Base-by-base conservation (phyloP, 495 filamentous ascomycete species). In the Tricharina praecox region DNA sequence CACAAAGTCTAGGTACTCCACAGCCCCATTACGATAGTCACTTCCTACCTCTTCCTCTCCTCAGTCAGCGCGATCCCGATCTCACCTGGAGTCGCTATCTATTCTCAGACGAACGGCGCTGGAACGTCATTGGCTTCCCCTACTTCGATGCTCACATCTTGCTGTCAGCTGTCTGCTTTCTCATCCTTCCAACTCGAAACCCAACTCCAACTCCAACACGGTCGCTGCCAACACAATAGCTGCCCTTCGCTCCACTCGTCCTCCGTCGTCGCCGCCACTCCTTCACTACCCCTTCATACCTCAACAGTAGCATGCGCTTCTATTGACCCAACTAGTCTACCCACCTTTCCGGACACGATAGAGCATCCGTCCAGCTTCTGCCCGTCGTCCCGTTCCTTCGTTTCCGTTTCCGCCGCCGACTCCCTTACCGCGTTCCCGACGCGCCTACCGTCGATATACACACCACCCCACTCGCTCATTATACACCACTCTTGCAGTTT, bases 101-200 rank as follows among this genome's bases (percentile, higher is more conserved):
- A 32, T 32, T 32, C 13, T 4, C 34, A 37, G 34, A 37, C 34
- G 34, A 37, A 37, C 34, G 34, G 34, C 34, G 34, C 34, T 37
- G 34, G 34, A 7, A 37, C 34, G 34, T 37, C 34, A 7, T 37
- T 37, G 34, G 34, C 34, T 37, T 37, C 34, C 18, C 18, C 15
- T 18, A 37, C 34, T 37, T 37, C 34, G 34, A 37, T 37, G 34
- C 34, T 37, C 18, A 18, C 8, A 37, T 37, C 34, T 4, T 37
- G 34, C 16, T 7, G 18, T 37, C 34, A 37, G 15, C 34, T 37
- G 34, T 15, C 34, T 18, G 16, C 15, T 11, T 37, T 15, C 18
- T 18, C 8, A 4, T 8, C 4, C 34, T 18, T 11, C 34, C 4
- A 37, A 7, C 34, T 37, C 34, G 8, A 9, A 9, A 7, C n/a